Evolutionary conservation across 768 basidiomycete genomes (phyloP), one percentile per base, ranked within the genome.

Genomic region (Collybia sp.): DNA sequence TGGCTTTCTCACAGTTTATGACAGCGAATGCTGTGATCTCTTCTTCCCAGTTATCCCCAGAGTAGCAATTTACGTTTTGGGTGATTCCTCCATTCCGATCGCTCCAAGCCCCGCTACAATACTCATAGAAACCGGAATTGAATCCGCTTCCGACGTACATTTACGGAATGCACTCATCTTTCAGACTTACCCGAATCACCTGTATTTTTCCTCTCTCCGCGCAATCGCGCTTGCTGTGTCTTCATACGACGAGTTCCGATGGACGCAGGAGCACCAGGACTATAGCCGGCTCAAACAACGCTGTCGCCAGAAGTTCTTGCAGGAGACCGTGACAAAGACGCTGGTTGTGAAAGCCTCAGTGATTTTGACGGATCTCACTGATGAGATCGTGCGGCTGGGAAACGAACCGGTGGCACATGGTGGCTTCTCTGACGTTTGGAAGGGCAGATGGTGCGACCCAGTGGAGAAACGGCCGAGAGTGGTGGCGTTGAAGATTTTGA

Each of bases 351-450:
- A 75, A 51, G 77, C 72, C 5, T 67, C 69, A 36, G 57, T 78
- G 37, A 54, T 73, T 12, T 53, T 81, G 46, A 68, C 72, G 35
- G 79, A 83, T 52, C 58, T 83, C 40, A 80, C 79, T 30, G 80
- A 80, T 49, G 75, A 77, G 46, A 71, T 83, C 10, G 61, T 57
- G 44, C 67, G 63, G 45, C 58, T 76, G 13, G 79, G 77, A 1
- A 63, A 68, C 39, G 62, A 69, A 48, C 68, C 79, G 0, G 70
- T 77, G 31, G 75, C 66, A 19, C 71, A 75, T 58, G 81, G 81
- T 1, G 70, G 75, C 5, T 83, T 82, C 46, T 72, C 78, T 25
- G 81, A 82, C 55, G 77, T 82, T 4, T 82, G 79, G 79, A 77
- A 77, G 58, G 81, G 76, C 0, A 50, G 58, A 4, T 81, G 79